Evolutionary conservation across 169 alveolate genomes (phyloP).

Genomic region (Babesia caballi): DNA sequence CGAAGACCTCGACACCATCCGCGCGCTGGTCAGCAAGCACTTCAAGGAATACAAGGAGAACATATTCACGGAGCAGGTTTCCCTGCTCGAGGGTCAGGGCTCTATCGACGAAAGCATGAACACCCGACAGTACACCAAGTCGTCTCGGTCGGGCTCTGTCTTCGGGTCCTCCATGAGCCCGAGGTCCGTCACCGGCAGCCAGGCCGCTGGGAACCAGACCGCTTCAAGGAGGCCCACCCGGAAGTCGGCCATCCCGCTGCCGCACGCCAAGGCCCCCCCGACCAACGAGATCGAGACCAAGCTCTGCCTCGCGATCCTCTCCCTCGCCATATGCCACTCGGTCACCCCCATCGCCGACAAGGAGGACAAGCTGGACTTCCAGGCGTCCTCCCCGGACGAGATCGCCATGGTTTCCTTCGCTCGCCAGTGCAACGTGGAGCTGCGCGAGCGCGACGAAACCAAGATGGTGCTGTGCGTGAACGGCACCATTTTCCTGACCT

Average conservation of each 20-base stretch:
- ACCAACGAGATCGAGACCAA: conserved; percentile 39
- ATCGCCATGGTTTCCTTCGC: conserved; percentile 96
- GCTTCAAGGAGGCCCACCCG: background rate
- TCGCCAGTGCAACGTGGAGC: conserved; percentile 84
- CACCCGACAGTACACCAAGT: background rate
- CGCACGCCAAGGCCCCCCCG: background rate
- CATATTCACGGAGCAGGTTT: background rate
- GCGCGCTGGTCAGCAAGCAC: conserved; percentile 50
- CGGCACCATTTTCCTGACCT: conserved; percentile 68
- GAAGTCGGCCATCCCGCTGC: conserved; percentile 1
- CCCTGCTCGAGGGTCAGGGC: background rate
- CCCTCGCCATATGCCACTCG: conserved; percentile 74
- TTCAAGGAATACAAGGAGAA: conserved; percentile 9
- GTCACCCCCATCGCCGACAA: conserved; percentile 66
- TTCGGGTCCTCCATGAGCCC: background rate
- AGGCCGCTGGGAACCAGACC: background rate
- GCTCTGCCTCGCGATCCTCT: conserved; percentile 65
- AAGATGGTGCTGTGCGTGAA: conserved; percentile 74
- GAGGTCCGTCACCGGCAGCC: background rate
- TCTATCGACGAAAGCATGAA: background rate
- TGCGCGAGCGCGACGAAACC: conserved; percentile 85
- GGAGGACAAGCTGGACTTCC: conserved; percentile 78
- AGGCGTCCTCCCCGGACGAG: conserved; percentile 99
- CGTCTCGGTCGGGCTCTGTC: background rate
- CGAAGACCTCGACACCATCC: conserved; percentile 33